Percentiles rank a stretch among this genome's conserved stretches.
phyloP scores from a whole-genome alignment of 148 eudicot species.

The Persicaria maculosa region DNA sequence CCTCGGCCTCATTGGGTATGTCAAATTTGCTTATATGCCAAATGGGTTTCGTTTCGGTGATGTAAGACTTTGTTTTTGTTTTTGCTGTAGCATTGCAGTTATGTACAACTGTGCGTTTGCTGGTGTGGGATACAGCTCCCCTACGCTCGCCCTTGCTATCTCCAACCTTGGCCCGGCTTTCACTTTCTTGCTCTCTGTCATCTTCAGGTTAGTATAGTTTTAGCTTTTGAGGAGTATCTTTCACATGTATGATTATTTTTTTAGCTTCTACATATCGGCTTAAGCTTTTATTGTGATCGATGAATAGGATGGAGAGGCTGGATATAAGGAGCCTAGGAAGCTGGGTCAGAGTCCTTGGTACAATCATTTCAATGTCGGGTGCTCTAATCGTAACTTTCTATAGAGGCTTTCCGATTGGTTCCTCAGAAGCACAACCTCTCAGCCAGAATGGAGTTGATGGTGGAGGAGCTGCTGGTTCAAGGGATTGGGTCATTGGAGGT shows the following conservation, averaged over 20 bases:
- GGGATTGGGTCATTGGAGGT: conserved; percentile 47
- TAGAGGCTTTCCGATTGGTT: conserved; percentile 34
- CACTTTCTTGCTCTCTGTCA: conserved; percentile 44
- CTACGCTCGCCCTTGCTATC: conserved; percentile 48
- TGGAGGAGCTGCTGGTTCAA: conserved; percentile 9
- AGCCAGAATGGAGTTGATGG: conserved; percentile 1
- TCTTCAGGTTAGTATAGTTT: conserved; percentile 31
- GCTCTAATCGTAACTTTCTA: conserved; percentile 46
- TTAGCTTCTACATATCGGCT: too few relatives aligned
- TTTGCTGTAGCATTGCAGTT: conserved; percentile 21
- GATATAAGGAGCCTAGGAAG: conserved; percentile 29
- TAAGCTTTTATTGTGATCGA: neutral
- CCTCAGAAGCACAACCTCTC: conserved; percentile 10
- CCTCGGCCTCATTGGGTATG: conserved; percentile 35
- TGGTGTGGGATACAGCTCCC: conserved; percentile 46
- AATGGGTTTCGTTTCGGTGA: neutral
- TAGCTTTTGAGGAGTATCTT: too few relatives aligned
- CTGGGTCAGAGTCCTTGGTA: conserved; percentile 32
- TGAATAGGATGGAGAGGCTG: conserved; percentile 37
- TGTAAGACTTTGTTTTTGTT: neutral
- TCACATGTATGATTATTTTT: too few relatives aligned
- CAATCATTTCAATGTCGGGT: conserved; percentile 38
- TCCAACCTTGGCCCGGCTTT: conserved; percentile 44
- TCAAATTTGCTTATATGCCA: neutral
- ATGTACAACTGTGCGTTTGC: conserved; percentile 38